Conservation (phyloP, 805 yeast species). For the Komagataella populi region DNA sequence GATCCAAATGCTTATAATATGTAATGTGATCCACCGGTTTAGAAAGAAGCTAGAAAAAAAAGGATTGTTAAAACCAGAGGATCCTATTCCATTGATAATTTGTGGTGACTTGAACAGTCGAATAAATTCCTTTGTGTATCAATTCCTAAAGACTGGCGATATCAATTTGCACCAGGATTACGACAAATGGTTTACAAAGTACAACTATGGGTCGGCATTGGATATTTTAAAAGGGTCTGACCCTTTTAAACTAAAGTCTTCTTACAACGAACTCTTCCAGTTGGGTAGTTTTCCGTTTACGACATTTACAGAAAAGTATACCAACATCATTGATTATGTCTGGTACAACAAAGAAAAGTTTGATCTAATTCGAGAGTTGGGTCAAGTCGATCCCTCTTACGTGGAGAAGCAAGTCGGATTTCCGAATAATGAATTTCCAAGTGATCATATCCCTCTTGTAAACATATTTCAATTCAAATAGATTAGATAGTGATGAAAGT, state of each 20-base stretch:
- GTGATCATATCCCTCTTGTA: conserved; percentile 34
- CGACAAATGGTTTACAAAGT: conserved; percentile 9
- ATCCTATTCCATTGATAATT: conserved; percentile 16
- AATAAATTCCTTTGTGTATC: conserved; percentile 33
- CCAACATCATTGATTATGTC: conserved; percentile 43
- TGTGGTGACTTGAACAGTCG: conserved; percentile 47
- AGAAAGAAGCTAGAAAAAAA: neutral
- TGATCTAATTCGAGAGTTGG: conserved; percentile 28
- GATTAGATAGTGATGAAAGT: neutral
- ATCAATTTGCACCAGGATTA: conserved; percentile 9
- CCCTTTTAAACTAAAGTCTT: conserved; percentile 10
- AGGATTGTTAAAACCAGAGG: neutral
- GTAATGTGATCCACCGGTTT: neutral
- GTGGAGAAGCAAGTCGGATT: conserved; percentile 21
- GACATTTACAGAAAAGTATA: conserved; percentile 34
- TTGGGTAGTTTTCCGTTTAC: conserved; percentile 16
- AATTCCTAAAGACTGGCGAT: conserved; percentile 15
- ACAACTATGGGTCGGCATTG: conserved; percentile 6
- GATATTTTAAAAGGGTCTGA: neutral
- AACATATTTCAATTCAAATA: conserved; percentile 14
- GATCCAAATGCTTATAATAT: conserved; percentile 33
- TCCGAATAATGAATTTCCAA: conserved; percentile 47
- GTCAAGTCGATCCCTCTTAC: conserved; percentile 29
- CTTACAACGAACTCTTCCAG: conserved; percentile 14
- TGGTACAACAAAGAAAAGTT: conserved; percentile 33